phyloP scores from a whole-genome alignment of 768 basidiomycete species.

The Suillus clintonianus region DNA sequence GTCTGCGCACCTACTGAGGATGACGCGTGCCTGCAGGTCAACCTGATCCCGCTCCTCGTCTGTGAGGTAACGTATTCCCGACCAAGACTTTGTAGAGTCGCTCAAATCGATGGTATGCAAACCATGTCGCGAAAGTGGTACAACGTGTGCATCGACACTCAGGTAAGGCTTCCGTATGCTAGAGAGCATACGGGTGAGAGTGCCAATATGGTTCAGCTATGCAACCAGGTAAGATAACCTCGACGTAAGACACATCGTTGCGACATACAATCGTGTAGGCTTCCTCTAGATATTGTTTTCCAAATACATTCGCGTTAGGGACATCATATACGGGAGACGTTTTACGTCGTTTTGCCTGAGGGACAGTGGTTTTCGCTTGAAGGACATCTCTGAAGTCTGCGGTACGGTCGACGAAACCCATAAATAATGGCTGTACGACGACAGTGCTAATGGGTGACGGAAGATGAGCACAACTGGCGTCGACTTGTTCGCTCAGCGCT shows the following conservation, averaged over 20 bases:
- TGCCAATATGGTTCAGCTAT: constrained; percentile 74
- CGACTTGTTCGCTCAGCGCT: background rate
- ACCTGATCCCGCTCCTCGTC: constrained; percentile 96
- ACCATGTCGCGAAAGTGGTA: constrained; percentile 52
- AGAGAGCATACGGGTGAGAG: constrained; percentile 69
- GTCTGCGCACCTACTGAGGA: constrained; percentile 83
- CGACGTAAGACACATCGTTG: background rate
- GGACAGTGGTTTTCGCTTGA: constrained; percentile 41
- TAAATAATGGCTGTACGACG: constrained; percentile 23
- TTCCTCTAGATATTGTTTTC: constrained; percentile 72
- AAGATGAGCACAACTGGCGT: constrained; percentile 1
- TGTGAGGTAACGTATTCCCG: constrained; percentile 66
- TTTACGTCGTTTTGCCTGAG: constrained; percentile 56
- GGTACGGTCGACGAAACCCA: constrained; percentile 65
- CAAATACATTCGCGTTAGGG: constrained; percentile 43
- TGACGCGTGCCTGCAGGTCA: constrained; percentile 86
- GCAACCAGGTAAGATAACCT: background rate
- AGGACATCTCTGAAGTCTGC: constrained; percentile 58
- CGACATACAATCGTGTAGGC: constrained; percentile 67
- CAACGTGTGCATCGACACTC: constrained; percentile 63
- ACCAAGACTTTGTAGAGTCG: constrained; percentile 55
- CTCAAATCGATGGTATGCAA: constrained; percentile 58
- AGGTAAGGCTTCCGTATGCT: constrained; percentile 87
- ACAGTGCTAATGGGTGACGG: constrained; percentile 5
- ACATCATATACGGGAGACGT: constrained; percentile 36